Evolutionary conservation across 768 basidiomycete species (phyloP), one percentile per base, ranked within the genome.

Genomic region (Lentinula detonsa): DNA sequence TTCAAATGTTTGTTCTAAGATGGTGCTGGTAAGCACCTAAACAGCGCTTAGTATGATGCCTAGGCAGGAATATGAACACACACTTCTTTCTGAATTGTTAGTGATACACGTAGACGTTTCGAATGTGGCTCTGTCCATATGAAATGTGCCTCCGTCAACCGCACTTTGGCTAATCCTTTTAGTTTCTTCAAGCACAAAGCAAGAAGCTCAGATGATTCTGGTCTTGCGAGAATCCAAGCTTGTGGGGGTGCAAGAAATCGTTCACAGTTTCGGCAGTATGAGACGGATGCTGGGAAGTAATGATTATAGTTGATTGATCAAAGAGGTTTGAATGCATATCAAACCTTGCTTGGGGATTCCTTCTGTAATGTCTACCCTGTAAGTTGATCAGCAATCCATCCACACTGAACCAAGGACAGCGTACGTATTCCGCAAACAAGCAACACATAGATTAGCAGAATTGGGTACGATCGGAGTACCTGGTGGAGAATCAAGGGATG

Each of bases 101-200:
- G 76, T 57, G 96, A 96, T 59, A 99, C 86, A 51, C 93, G 84
- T 63, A 98, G 72, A 40, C 97, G 84, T 70, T 95, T 95, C 42
- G 92, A 95, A 75, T 99, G 96, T 2, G 97, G 97, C 70, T 99
- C 97, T 21, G 97, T 99, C 97, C 97, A 99, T 68, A 98, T 93
- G 73, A 98, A 98, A 64, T 94, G 92, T 2, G 97, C 97, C 64
- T 98, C 96, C n/a, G 97, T 95, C 46, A 99, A 75, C 53, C 96
- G 90, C 31, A 98, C 94, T 78, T 93, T 95, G 67, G 86, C 88
- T 23, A 98, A 79, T 2, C 95, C 95, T 70, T 95, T 96, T 67
- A 98, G 85, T 73, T 95, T 96, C 71, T 91, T 93, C 61, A 99
- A 76, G 73, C 97, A 98, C 61, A 98, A 87, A 3, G 96, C 91